A percentile compares a stretch with the other conserved stretches of the same genome.
Evolutionary conservation across 768 basidiomycete species (phyloP).

Genomic region (Paxillus rubicundulus): DNA sequence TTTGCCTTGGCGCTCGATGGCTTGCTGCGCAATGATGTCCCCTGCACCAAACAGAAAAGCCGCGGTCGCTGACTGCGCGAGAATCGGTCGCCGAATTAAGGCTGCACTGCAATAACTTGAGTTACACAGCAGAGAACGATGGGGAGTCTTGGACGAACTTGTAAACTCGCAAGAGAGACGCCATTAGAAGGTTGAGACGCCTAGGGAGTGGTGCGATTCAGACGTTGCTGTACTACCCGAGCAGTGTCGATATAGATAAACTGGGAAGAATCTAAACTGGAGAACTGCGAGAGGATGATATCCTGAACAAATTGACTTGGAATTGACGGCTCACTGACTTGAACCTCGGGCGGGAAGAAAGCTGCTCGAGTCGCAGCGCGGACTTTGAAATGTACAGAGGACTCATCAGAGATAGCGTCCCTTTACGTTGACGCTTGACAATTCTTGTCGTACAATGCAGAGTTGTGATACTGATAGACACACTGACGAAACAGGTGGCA

Average conservation of each 20-base stretch:
- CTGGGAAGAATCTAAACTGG: no score
- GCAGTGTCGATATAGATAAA: not conserved
- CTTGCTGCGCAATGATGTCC: constrained; percentile 85
- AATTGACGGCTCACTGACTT: no score
- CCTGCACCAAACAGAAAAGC: constrained; percentile 69
- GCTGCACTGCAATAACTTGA: constrained; percentile 42
- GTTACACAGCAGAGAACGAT: not conserved
- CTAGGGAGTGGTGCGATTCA: not conserved
- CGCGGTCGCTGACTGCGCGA: constrained; percentile 63
- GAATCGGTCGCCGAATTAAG: constrained; percentile 59
- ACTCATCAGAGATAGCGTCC: no score
- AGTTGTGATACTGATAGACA: no score
- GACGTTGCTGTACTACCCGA: not conserved
- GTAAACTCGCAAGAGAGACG: constrained; percentile 44
- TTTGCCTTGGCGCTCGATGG: constrained; percentile 65
- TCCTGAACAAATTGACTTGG: no score
- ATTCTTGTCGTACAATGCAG: no score
- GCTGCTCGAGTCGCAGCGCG: no score
- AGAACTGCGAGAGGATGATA: no score
- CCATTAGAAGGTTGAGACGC: constrained; percentile 30
- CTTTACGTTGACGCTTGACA: no score
- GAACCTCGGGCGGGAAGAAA: no score
- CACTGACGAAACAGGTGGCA: not conserved
- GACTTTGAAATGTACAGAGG: no score
- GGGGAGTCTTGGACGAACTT: constrained; percentile 29